Base-by-base conservation (phyloP, 257 asterid genomes). In the Solanum verrucosum region DNA sequence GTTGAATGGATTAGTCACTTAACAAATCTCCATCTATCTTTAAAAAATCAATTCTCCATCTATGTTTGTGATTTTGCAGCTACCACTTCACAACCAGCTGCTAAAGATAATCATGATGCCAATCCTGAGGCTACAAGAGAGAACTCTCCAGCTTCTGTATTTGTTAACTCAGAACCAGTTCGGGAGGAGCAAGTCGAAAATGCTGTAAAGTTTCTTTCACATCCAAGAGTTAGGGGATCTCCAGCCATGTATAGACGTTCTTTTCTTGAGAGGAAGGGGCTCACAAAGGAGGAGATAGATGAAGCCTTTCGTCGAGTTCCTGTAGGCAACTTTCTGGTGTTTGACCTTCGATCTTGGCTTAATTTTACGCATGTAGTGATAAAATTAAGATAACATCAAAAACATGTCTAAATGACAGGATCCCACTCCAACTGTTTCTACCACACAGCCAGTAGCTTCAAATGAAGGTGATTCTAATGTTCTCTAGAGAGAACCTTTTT, bases 261-360 rank as follows among this genome's bases (percentile, higher is more conserved):
- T 13, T 97, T 97, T 94, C 99, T 97, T 65, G 99, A 97, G 95
- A 92, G 94, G 91, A 97, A 97, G 92, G 99, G 99, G 73, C 99
- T 97, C 88, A 96, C 99, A 3, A 97, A 93, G 91, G 99, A 96
- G 94, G 99, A 97, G 94, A 97, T 97, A 35, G 99, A 97, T 91
- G 99, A 97, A 92, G 98, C 99, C 83, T 97, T 97, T 88, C 95
- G 93, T 65, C 96, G 95, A 81, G 98, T 97, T 92, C 99, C 99
- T 46, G 99, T 94, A 90, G 89, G 98, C n/a, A 72, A 15, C 44
- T 44, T 29, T 44, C 68, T 81, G 68, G 33, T 85, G 49, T 84
- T 74, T 71, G 73, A 23, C 38, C 65, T 42, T 37, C 85, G 74
- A 46, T 78, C 71, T 73, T 46, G 25, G 49, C 49, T 72, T 72